Evolutionary conservation across 768 basidiomycete genomes (phyloP), one percentile per base, ranked within the genome.

Genomic region (Sistotremastrum suecicum): DNA sequence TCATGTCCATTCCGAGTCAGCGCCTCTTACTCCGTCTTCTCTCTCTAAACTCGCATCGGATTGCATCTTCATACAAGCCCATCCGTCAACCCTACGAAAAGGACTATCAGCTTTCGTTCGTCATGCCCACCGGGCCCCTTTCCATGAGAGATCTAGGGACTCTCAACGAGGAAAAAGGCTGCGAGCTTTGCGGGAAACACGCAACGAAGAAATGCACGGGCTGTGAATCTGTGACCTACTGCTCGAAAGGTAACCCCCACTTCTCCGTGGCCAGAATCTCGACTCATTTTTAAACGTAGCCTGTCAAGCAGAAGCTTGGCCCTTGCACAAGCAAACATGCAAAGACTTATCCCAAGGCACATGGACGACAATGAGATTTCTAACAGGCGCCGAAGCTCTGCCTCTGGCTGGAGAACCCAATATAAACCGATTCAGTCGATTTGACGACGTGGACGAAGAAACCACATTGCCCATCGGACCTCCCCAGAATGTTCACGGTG

Each of bases 251-350:
- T 66, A n/a, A 20, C 20, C 20, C 20, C 20, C 20, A 20, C 20
- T 20, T 20, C 20, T 20, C 20, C 20, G 20, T 20, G 20, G 20
- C 20, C 20, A 20, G 20, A 20, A 20, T 20, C 20, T 20, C 20
- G 20, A 20, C 20, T 20, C 20, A 20, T 20, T 20, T 20, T 20
- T 20, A 20, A 20, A 20, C 20, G 20, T 29, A 67, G 69, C 62
- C 36, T 70, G 69, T 44, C 70, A 69, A 49, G 55, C 45, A 10
- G 50, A 46, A 11, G 64, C 69, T 49, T 72, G 68, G 68, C 53
- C 55, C 30, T 48, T 54, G 4, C 68, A 70, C 53, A 66, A 65
- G 51, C 39, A 39, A 0, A 43, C 54, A 0, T 71, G 69, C 50
- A 58, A 54, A 10, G 57, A 66, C 3, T 56, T 71, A 39, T 59